Base-by-base conservation (phyloP, 148 eudicot genomes). In the Camellia lanceoleosa region DNA sequence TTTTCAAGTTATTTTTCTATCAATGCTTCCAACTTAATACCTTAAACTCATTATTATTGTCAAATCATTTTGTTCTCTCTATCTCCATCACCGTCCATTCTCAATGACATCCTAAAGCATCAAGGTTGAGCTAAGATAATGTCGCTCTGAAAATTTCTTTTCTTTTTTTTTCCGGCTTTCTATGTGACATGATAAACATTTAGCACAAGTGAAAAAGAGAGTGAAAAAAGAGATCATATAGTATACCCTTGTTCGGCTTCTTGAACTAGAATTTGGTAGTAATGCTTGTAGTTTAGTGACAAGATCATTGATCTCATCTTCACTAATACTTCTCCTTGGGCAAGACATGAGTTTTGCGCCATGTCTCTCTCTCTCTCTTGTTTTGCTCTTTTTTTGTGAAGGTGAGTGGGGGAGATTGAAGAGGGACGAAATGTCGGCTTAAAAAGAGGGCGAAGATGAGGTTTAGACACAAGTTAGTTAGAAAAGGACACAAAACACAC, bases 211-310 rank as follows among this genome's bases (percentile, higher is more conserved):
- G 41, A 51, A 79, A 1, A 9, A 47, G n/a, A 77, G 38, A 44
- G 20, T 6, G 6, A 69, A 18, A 75, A 41, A 66, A 4, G 23
- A 12, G 46, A 5, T 6, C 15, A 30, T 71, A n/a, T 54, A 20
- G 71, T 82, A 63, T 82, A 85, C 87, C 87, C 83, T 82, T 56
- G 56, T 56, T 38, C 51, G 13, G 68, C 64, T 56, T n/a, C 74
- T 71, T 73, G 68, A 63, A 42, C 41, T 69, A 66, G 74, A 79
- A 23, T 66, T 66, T 14, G 85, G 87, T 41, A 85, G 83, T 73
- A 82, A 42, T 71, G 84, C 82, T 71, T 79, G 87, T 56, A 85
- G 69, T 20, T 82, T 85, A 23, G 64, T 16, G 70, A 85, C 13
- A 54, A 79, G 75, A 3, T 85, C 83, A 71, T 73, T 80, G 63